Base-by-base conservation (phyloP, 192 early-diverging fungal genomes). In the Mortierella hygrophila region DNA sequence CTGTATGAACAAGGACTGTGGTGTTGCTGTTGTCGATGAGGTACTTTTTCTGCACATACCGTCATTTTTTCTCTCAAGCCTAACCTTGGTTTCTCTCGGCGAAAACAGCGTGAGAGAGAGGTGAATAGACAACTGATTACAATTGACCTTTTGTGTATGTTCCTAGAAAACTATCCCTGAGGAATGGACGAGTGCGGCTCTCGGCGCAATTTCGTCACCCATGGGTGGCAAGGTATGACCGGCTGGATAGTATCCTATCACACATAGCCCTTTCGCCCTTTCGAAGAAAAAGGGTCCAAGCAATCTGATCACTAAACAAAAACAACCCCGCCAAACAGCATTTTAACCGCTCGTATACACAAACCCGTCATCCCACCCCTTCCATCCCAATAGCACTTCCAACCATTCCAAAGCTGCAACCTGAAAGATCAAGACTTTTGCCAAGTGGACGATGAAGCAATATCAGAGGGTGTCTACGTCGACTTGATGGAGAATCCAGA, bases 401-500 rank as follows among this genome's bases (percentile, higher is more conserved):
- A 91, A 60, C 89, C 90, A 15, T 92, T 88, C 82, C 82, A 90
- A 70, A 83, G 78, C 15, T 93, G 91, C 42, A 90, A 94, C 71
- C 94, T 91, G 86, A 93, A 90, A 35, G 94, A 93, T 55, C 91
- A 94, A 74, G 98, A 99, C 87, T 99, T 97, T 90, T 97, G 97
- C 80, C 88, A 96, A 4, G 91, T 97, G 49, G 96, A 97, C 69
- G 96, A 98, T 88, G 95, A 97, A 79, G 73, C 91, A 46, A 84
- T 92, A 80, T 60, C 76, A 80, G 93, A 95, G 26, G 97, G 94
- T 37, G 89, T 95, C 47, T 98, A 96, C 90, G 93, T 99, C 8
- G 94, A 99, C 75, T 89, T 99, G 37, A 75, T 94, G 3, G 93
- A 94, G 46, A 99, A 99, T 74, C 97, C 97, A 13, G 98, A 99